Percentiles rank a stretch among this genome's conserved stretches.
Conservation (phyloP, 805 yeast species). For the Candida anglica region DNA sequence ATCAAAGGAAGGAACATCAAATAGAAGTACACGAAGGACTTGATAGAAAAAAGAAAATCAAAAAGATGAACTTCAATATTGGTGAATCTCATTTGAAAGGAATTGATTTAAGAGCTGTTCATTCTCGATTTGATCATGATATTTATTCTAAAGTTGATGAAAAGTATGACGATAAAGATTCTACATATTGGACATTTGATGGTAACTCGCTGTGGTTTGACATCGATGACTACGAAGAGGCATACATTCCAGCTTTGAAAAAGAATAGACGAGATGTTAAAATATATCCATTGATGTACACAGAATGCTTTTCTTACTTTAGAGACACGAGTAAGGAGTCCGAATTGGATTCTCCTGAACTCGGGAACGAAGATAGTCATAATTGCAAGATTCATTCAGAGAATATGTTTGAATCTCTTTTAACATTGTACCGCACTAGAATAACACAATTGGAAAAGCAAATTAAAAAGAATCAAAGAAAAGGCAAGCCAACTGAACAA, state of each 20-base stretch:
- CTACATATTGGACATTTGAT: slow-evolving; percentile 41
- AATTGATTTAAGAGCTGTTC: slow-evolving; percentile 59
- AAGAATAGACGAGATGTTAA: slow-evolving; percentile 38
- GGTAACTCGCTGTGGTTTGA: slow-evolving; percentile 61
- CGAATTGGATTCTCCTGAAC: slow-evolving; percentile 5
- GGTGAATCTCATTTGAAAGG: slow-evolving; percentile 58
- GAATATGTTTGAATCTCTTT: slow-evolving; percentile 24
- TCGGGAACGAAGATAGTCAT: slow-evolving; percentile 25
- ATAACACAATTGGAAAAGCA: slow-evolving; percentile 19
- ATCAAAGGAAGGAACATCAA: slow-evolving; percentile 36
- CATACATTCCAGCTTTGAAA: slow-evolving; percentile 38
- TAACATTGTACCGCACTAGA: slow-evolving; percentile 21
- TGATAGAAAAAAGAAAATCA: slow-evolving; percentile 42
- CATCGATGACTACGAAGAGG: slow-evolving; percentile 56
- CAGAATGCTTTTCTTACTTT: slow-evolving; percentile 68
- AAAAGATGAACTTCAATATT: slow-evolving; percentile 57
- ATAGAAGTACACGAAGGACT: slow-evolving; percentile 39
- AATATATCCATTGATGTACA: slow-evolving; percentile 58
- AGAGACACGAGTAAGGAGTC: slow-evolving; percentile 46
- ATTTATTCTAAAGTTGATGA: slow-evolving; percentile 11
- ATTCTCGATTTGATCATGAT: slow-evolving; percentile 40
- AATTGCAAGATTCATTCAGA: slow-evolving; percentile 23
- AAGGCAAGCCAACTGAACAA: slow-evolving; percentile 6
- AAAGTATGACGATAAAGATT: slow-evolving; percentile 4
- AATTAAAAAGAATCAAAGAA: slow-evolving; percentile 8